Base-by-base conservation (phyloP, 2,329 filamentous ascomycete genomes). In the Aspergillus sp. region DNA sequence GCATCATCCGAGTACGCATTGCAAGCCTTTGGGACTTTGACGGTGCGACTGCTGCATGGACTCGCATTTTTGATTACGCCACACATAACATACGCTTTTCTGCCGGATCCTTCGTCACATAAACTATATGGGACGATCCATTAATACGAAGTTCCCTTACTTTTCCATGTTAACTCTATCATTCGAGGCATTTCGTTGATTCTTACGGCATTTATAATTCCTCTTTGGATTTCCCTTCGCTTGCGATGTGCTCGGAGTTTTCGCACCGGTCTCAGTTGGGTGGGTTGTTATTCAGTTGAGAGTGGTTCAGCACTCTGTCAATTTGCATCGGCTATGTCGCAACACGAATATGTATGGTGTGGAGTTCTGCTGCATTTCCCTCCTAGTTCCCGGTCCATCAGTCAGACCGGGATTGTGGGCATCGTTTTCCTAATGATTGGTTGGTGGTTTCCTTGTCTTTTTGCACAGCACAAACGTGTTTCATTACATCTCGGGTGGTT, bases 121-220 rank as follows among this genome's bases (percentile, higher is more conserved):
- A 65, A 57, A 66, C 46, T 63, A 64, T 51, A 33, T 50, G 60
- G 63, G 63, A 62, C 62, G 53, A 64, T 61, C 63, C 60, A 52
- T 50, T 65, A 65, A 63, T 63, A 42, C 50, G 48, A 45, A 32
- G 5, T 45, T 54, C 50, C 51, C 50, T 51, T 50, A 7, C 34
- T 50, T 42, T 49, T 42, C 44, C 43, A 28, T 52, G 42, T 44
- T 49, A 43, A 41, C 45, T 42, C 46, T 2, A 28, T 39, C 19
- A 19, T 39, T 39, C 3, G 36, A 26, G 36, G 36, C 29, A 46
- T 49, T 32, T 35, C 26, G 7, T 26, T 39, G 46, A 44, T 36
- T 42, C 46, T 47, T 40, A 19, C 29, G 27, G 30, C 4, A 43
- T 32, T 38, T 29, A 19, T 19, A 19, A 19, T 19, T 19, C 19